These are phyloP conservation scores for Mycena venus DNA, from an alignment of 768 basidiomycete genomes.

Conservation along the genomic window DNA sequence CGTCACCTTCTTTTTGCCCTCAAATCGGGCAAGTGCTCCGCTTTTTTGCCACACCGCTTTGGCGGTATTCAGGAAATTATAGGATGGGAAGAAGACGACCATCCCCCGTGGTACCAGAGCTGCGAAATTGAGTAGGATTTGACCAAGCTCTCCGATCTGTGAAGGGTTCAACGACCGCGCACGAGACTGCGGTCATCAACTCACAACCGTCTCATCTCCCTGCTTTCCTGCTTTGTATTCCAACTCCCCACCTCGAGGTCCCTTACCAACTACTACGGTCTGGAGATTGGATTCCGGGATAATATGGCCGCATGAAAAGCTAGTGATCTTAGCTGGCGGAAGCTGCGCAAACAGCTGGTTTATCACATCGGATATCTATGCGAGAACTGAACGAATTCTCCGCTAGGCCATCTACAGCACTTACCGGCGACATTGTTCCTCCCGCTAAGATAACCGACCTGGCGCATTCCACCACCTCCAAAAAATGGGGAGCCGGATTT, in stretches of 20 bases:
- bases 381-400: background rate
- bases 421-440: conserved; percentile 98
- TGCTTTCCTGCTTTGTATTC: conserved; percentile 88
- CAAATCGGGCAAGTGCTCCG: conserved; percentile 73
- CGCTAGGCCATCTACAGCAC: conserved; percentile 26
- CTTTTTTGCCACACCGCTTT: conserved; percentile 75
- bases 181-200: conserved; percentile 37
- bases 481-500: conserved; percentile 90
- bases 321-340: conserved; percentile 71
- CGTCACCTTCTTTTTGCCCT: conserved; percentile 73
- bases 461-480: conserved; percentile 85
- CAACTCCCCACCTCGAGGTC: conserved; percentile 80
- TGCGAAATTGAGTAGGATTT: conserved; percentile 84
- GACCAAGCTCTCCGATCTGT: conserved; percentile 87
- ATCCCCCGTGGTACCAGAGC: conserved; percentile 87
- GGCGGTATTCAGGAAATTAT: conserved; percentile 80
- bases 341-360: conserved; percentile 84
- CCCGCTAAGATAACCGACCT: conserved; percentile 92
- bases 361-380: conserved; percentile 88
- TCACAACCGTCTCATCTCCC: conserved; percentile 72
- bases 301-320: conserved; percentile 94
- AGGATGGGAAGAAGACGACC: conserved; percentile 96
- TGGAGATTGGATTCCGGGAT: conserved; percentile 85
- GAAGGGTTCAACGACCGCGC: background rate
- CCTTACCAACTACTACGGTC: conserved; percentile 79